These are phyloP conservation scores for Ilyonectria robusta DNA, from an alignment of 2,329 filamentous ascomycete genomes.

Conservation along the genomic window DNA sequence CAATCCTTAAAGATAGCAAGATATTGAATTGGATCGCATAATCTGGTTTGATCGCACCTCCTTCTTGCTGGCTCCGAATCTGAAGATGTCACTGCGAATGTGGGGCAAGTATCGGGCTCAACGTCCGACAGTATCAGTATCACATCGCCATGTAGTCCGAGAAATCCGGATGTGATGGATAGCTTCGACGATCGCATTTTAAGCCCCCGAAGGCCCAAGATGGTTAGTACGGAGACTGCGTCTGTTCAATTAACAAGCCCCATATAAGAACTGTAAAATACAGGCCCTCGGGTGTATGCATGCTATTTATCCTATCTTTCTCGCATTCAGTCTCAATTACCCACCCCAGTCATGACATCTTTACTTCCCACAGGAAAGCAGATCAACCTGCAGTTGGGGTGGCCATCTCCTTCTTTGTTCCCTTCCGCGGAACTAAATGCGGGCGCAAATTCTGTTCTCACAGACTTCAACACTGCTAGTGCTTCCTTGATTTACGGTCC, in stretches of 20 bases:
- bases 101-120: neutral
- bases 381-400: slow-evolving; percentile 12
- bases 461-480: neutral
- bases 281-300: neutral
- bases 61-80: too few relatives aligned
- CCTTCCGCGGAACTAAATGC: neutral
- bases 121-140: neutral
- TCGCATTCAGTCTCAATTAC: neutral
- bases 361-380: slow-evolving; percentile 5
- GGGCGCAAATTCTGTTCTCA: slow-evolving; percentile 1
- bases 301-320: neutral
- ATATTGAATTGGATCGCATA: too few relatives aligned
- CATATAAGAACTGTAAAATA: neutral
- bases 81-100: neutral
- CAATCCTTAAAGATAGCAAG: too few relatives aligned
- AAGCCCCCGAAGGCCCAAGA: neutral
- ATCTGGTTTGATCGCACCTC: too few relatives aligned
- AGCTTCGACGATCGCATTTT: neutral
- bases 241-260: neutral
- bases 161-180: neutral
- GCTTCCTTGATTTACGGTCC: slow-evolving; percentile 12
- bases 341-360: neutral
- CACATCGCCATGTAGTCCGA: neutral
- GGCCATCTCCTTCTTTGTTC: slow-evolving; percentile 3
- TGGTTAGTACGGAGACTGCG: neutral